A percentile compares a stretch with the other conserved stretches of the same genome.
These are phyloP conservation scores for Zizania palustris DNA, from an alignment of 202 grass and related monocot genomes.

Conservation along the genomic window DNA sequence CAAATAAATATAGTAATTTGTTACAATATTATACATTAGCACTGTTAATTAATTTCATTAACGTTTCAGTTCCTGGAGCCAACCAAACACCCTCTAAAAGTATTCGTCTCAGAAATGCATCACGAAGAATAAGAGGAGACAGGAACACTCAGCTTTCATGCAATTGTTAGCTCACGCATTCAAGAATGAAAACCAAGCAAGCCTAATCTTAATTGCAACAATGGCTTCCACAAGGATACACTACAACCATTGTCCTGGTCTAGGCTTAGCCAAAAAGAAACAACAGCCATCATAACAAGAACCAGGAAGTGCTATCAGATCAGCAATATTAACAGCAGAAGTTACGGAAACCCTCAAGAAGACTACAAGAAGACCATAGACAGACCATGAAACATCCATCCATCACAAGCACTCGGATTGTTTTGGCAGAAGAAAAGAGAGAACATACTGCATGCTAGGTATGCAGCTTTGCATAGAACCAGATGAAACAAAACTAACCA, in stretches of 20 bases:
- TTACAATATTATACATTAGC: too few relatives aligned
- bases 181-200: slow-evolving; percentile 24
- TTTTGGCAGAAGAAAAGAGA: slow-evolving; percentile 30
- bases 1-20: too few relatives aligned
- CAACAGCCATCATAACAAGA: slow-evolving; percentile 28
- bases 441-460: neutral
- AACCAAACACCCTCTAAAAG: too few relatives aligned
- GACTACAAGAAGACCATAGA: slow-evolving; percentile 19
- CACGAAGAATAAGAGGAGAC: slow-evolving; percentile 19
- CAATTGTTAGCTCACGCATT: slow-evolving; percentile 8
- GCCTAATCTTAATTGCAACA: neutral
- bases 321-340: slow-evolving; percentile 31
- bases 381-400: slow-evolving; percentile 35
- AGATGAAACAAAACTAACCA: slow-evolving; percentile 29
- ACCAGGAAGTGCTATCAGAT: slow-evolving; percentile 16
- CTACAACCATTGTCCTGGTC: neutral
- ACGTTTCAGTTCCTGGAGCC: too few relatives aligned
- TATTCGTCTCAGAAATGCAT: slow-evolving; percentile 4
- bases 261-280: slow-evolving; percentile 14
- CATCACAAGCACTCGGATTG: slow-evolving; percentile 24
- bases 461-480: slow-evolving; percentile 35
- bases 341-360: slow-evolving; percentile 29
- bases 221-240: slow-evolving; percentile 15
- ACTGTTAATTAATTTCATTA: too few relatives aligned
- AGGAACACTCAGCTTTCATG: slow-evolving; percentile 24